Evolutionary conservation across 805 yeast species (phyloP).

Genomic region (Sugiyamaella americana): DNA sequence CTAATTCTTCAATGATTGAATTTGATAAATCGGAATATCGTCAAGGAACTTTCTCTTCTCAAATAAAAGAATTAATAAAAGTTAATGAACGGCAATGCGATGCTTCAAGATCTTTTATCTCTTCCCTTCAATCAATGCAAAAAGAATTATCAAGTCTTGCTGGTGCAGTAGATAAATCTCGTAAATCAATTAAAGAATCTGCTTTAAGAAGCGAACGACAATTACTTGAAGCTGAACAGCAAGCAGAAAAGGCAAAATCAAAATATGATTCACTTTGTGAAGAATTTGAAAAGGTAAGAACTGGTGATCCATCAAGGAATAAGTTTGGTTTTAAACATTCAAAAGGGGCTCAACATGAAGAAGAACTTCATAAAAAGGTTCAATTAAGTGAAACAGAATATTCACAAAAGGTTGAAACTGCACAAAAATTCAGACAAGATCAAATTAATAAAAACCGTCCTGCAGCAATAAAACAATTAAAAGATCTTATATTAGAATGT

Average conservation of each 20-base stretch:
- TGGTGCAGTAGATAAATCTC: conserved; percentile 58
- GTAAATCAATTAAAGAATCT: conserved; percentile 78
- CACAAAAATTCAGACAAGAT: conserved; percentile 68
- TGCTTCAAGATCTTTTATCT: conserved; percentile 71
- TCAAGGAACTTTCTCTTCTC: conserved; percentile 58
- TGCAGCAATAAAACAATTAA: conserved; percentile 59
- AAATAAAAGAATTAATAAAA: conserved; percentile 62
- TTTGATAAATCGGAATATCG: conserved; percentile 47
- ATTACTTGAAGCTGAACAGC: conserved; percentile 69
- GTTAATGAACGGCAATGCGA: conserved; percentile 70
- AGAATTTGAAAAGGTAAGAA: conserved; percentile 76
- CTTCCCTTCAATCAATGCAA: conserved; percentile 75
- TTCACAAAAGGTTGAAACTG: conserved; percentile 64
- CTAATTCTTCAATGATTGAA: conserved; percentile 46
- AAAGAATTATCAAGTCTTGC: conserved; percentile 75
- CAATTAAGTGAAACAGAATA: conserved; percentile 83
- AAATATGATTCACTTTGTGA: conserved; percentile 75
- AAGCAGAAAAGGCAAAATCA: conserved; percentile 81
- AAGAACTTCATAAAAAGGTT: conserved; percentile 74
- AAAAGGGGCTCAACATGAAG: conserved; percentile 80
- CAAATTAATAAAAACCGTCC: conserved; percentile 74
- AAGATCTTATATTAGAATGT: conserved; percentile 73
- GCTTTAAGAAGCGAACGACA: conserved; percentile 78
- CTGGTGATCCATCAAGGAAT: conserved; percentile 78
- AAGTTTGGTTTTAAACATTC: conserved; percentile 73